These are phyloP conservation scores for Colletotrichum cordylinicola DNA, from an alignment of 2,329 filamentous ascomycete genomes.

Conservation along the genomic window DNA sequence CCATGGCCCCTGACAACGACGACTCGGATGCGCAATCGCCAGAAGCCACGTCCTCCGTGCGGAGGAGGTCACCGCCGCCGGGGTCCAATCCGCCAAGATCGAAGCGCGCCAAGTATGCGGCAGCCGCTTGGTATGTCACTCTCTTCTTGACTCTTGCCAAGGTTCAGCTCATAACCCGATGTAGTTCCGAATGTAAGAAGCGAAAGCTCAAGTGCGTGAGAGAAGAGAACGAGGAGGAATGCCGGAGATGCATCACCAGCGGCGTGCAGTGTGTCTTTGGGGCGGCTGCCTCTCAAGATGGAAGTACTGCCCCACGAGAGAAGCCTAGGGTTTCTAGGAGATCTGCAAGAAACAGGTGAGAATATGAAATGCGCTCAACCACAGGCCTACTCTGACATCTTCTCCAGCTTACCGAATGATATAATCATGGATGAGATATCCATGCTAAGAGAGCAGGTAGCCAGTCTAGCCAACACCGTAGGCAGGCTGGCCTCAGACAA, in stretches of 20 bases:
- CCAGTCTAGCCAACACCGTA: slow-evolving; percentile 30
- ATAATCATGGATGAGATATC: slow-evolving; percentile 31
- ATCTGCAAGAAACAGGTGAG: background rate
- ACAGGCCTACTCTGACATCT: background rate
- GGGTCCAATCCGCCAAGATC: background rate
- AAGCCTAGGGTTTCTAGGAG: background rate
- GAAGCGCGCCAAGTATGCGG: slow-evolving; percentile 12
- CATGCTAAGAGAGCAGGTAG: slow-evolving; percentile 34
- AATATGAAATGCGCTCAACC: fast-evolving
- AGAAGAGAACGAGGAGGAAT: slow-evolving; percentile 26
- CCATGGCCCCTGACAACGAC: background rate
- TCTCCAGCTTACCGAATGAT: slow-evolving; percentile 11
- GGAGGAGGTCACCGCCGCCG: background rate
- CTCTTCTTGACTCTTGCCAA: background rate
- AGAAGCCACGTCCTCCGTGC: background rate
- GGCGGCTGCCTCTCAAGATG: slow-evolving; percentile 28
- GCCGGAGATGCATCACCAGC: slow-evolving; percentile 34
- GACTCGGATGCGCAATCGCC: background rate
- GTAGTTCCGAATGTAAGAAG: slow-evolving; percentile 37
- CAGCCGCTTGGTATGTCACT: slow-evolving; percentile 5
- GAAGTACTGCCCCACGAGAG: background rate
- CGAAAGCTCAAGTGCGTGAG: slow-evolving; percentile 46
- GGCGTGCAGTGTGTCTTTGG: slow-evolving; percentile 28
- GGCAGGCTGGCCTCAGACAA: slow-evolving; percentile 30
- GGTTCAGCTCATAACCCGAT: background rate